Base-by-base conservation (phyloP, 73 alveolate species). In the Paramecium biaurelia region DNA sequence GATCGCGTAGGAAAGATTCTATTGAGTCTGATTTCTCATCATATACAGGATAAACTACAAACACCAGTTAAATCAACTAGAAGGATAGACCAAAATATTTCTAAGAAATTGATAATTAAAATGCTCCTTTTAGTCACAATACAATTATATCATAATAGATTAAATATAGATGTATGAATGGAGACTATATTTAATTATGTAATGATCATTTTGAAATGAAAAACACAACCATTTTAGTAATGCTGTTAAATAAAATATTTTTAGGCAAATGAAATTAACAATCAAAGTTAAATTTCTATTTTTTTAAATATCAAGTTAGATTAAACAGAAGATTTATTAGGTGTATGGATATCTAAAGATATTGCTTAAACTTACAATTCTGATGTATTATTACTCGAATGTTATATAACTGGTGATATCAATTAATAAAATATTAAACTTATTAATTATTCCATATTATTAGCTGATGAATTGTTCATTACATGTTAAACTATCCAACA, bases 121-220 rank as follows among this genome's bases (percentile, higher is more conserved):
- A 70, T 70, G 85, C 85, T 28, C 30, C 47, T 20, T 70, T 70
- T 15, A 70, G 85, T 70, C 85, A 70, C 12, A 70, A 70, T 70
- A 34, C 56, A 1, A 70, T 70, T 12, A 70, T 70, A 2, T 70
- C 47, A 5, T 4, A 32, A 30, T 21, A 67, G 42, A n/a, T 67
- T 67, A 7, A 70, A 70, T 26, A 12, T 28, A 24, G 47, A 11
- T 24, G 85, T 70, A 28, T 30, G 56, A 30, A 70, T 26, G 85
- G 85, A 12, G 85, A 70, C 6, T 70, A 70, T 70, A 70, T 70
- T 18, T 30, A 70, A 70, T 24, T 70, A 24, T 30, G 18, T 70
- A n/a, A 70, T 32, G 15, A 28, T 8, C 30, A 32, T 70, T 70
- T 34, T 11, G 30, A 70, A 12, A 70, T 70, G 45, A 70, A 34